Evolutionary conservation across 129 eudicot species (phyloP).

Genomic region (Heracleum sosnowskyi): DNA sequence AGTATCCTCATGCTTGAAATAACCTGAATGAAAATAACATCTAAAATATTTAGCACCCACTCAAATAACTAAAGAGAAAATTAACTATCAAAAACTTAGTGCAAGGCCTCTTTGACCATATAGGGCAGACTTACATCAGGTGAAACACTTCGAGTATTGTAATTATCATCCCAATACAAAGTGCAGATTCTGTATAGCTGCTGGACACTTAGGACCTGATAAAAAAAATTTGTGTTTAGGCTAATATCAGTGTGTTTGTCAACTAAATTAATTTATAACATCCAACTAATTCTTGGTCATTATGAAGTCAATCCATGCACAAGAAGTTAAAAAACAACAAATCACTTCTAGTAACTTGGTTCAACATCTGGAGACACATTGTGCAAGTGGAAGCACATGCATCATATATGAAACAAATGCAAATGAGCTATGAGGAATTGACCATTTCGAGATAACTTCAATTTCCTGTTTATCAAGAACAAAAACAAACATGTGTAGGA

Average conservation of each 20-base stretch:
- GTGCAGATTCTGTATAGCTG: constrained; percentile 85
- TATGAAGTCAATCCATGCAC: not conserved
- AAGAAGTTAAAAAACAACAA: not conserved
- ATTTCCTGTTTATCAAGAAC: not conserved
- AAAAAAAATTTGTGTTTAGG: not conserved
- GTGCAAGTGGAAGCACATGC: not conserved
- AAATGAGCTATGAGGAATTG: not conserved
- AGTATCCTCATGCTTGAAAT: constrained; percentile 84
- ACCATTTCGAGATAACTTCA: not conserved
- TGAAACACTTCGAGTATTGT: constrained; percentile 78
- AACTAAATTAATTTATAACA: not conserved
- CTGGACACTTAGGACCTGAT: constrained; percentile 75
- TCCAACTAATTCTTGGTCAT: not conserved
- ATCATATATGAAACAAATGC: not conserved
- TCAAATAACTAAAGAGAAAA: not conserved
- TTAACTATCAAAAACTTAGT: not conserved
- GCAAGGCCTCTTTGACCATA: not conserved
- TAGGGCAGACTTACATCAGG: constrained; percentile 72
- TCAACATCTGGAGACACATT: not conserved
- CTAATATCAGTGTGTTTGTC: not conserved
- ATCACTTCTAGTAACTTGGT: not conserved
- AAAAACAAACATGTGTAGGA: not conserved
- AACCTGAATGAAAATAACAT: constrained; percentile 40
- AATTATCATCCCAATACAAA: constrained; percentile 87
- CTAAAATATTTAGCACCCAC: not conserved